Conservation (phyloP, 768 basidiomycete species). For the Russula emetica region DNA sequence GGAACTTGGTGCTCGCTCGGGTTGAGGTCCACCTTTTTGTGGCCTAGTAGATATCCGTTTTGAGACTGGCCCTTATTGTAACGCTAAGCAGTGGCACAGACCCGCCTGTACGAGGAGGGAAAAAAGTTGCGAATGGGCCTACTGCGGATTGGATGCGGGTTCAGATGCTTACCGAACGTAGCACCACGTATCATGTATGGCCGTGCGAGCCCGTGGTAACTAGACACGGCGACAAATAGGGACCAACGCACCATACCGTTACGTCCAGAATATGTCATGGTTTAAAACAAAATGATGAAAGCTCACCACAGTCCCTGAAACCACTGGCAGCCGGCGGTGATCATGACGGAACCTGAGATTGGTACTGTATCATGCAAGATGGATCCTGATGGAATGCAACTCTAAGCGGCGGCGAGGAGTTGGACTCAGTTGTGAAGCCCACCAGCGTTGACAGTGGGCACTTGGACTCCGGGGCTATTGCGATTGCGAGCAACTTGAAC, state of each 20-base stretch:
- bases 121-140: neutral
- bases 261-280: neutral
- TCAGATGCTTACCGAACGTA: neutral
- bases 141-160: neutral
- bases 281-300: neutral
- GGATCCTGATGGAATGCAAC: too few species aligned
- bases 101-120: too few species aligned
- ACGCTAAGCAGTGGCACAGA: too few species aligned
- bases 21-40: neutral
- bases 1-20: neutral
- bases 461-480: too few species aligned
- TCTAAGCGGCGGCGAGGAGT: conserved; percentile 23
- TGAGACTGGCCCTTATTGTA: neutral
- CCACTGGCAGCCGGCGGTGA: too few species aligned
- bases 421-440: too few species aligned
- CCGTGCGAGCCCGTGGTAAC: neutral
- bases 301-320: neutral
- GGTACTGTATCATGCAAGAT: too few species aligned
- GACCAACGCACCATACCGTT: neutral
- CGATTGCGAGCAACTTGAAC: too few species aligned
- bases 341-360: neutral
- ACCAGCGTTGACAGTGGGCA: too few species aligned
- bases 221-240: neutral
- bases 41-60: neutral
- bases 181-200: neutral